These are phyloP conservation scores for Ogataea hybrid DNA, from an alignment of 1,139 yeast species.

Conservation along the genomic window DNA sequence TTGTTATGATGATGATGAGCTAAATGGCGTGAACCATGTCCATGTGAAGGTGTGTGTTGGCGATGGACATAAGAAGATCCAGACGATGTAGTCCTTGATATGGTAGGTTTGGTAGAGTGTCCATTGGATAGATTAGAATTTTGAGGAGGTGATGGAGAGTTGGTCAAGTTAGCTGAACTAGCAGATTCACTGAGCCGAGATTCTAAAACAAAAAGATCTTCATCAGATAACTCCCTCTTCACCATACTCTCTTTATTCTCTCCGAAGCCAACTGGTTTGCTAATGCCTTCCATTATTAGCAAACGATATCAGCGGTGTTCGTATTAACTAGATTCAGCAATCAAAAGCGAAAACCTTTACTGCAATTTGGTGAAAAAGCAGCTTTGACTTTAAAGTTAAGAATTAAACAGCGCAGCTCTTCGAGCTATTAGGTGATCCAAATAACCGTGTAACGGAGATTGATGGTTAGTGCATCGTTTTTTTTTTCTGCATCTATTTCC, in stretches of 20 bases:
- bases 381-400: background rate
- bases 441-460: constrained; percentile 6
- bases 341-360: background rate
- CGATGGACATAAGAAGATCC: constrained; percentile 20
- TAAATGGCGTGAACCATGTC: constrained; percentile 21
- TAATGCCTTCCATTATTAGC: background rate
- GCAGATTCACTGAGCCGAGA: background rate
- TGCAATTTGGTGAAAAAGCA: background rate
- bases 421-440: constrained; percentile 1
- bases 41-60: constrained; percentile 19
- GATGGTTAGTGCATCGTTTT: background rate
- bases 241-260: background rate
- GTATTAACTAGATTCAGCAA: background rate
- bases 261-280: background rate
- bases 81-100: background rate
- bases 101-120: background rate
- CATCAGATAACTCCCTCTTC: constrained; percentile 1
- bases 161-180: background rate
- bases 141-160: background rate
- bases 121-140: background rate
- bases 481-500: constrained; percentile 2
- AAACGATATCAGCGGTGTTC: too few species aligned
- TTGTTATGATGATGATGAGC: constrained; percentile 14
- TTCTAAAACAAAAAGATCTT: background rate
- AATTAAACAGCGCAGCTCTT: background rate